Evolutionary conservation across 2,329 filamentous ascomycete genomes (phyloP).

Genomic region (Pseudogymnoascus sp.): DNA sequence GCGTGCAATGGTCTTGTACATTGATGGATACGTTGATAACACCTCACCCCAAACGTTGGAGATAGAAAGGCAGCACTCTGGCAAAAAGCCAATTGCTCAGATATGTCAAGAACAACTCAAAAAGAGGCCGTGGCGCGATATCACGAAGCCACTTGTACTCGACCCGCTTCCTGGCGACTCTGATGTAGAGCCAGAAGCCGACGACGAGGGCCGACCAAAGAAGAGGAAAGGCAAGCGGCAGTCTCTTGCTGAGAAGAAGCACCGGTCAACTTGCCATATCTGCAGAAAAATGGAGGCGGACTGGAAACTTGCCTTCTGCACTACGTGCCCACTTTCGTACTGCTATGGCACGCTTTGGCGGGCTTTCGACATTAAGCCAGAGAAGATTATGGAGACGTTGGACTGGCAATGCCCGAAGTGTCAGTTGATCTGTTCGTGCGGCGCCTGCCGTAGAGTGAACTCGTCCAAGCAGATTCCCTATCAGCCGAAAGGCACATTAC

Average conservation of each 20-base stretch:
- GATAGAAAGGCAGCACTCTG: slow-evolving; percentile 55
- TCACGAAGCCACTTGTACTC: slow-evolving; percentile 36
- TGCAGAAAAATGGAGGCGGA: slow-evolving; percentile 71
- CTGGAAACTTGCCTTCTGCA: slow-evolving; percentile 80
- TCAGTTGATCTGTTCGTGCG: slow-evolving; percentile 77
- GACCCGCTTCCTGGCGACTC: slow-evolving; percentile 32
- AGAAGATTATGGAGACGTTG: slow-evolving; percentile 68
- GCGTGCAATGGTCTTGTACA: slow-evolving; percentile 67
- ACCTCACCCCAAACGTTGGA: slow-evolving; percentile 62
- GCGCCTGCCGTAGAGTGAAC: slow-evolving; percentile 58
- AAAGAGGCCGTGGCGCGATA: slow-evolving; percentile 72
- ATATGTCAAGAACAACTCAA: slow-evolving; percentile 88
- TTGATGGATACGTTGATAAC: slow-evolving; percentile 58
- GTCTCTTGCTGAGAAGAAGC: slow-evolving; percentile 39
- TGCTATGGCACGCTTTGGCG: slow-evolving; percentile 92
- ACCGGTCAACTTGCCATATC: slow-evolving; percentile 62
- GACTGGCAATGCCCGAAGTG: slow-evolving; percentile 89
- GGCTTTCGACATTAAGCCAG: slow-evolving; percentile 83
- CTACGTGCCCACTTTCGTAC: slow-evolving; percentile 66
- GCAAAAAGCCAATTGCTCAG: slow-evolving; percentile 75
- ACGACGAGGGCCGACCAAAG: slow-evolving; percentile 57
- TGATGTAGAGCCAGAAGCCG: slow-evolving; percentile 47
- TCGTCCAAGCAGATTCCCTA: slow-evolving; percentile 65
- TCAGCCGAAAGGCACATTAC: slow-evolving; percentile 73
- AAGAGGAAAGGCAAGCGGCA: slow-evolving; percentile 41